Evolutionary conservation across 352 stramenopile genomes (phyloP), one percentile per base, ranked within the genome.

Genomic region (Thalassiosira exigua): DNA sequence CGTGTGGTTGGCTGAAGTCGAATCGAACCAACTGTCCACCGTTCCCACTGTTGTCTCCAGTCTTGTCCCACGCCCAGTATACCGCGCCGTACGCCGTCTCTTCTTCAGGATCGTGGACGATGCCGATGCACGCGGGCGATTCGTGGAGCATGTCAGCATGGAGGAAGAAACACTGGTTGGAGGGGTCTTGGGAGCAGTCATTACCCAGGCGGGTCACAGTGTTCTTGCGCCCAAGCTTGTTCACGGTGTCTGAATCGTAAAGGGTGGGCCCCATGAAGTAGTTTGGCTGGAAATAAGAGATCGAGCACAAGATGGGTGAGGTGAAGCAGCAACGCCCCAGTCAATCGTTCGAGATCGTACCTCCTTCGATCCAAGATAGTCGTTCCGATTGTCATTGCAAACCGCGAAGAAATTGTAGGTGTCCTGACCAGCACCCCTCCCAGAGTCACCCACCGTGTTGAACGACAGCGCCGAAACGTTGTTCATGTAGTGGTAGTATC

Each of bases 401-500:
- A 83, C 67, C 3, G 80, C 69, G 70, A 83, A 87, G 51, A 75
- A 85, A n/a, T 81, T 81, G 65, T 82, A 79, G 1, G 75, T 78
- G 44, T 87, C 80, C 27, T 80, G 72, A 60, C 78, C 70, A 21
- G 19, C 11, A 33, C 50, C 58, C 29, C 80, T 60, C 9, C 64
- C 59, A 29, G 70, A 81, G n/a, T 74, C 66, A 1, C 61, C 54
- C 4, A 87, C 80, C 17, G 21, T 61, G 58, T 87, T 87, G 42
- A 87, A 87, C 14, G 75, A 62, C 9, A 87, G 33, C 12, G 75
- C 80, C 19, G 80, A 81, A 1, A 69, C 54, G 26, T 84, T 84
- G 22, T 80, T 86, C 73, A 84, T 84, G 41, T 86, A 86, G 33
- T 86, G 79, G 58, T 84, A 86, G 42, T 84, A 86, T 41, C 79